These are phyloP conservation scores for Nakaseomyces bracarensis DNA, from an alignment of 1,139 yeast genomes.

Conservation along the genomic window DNA sequence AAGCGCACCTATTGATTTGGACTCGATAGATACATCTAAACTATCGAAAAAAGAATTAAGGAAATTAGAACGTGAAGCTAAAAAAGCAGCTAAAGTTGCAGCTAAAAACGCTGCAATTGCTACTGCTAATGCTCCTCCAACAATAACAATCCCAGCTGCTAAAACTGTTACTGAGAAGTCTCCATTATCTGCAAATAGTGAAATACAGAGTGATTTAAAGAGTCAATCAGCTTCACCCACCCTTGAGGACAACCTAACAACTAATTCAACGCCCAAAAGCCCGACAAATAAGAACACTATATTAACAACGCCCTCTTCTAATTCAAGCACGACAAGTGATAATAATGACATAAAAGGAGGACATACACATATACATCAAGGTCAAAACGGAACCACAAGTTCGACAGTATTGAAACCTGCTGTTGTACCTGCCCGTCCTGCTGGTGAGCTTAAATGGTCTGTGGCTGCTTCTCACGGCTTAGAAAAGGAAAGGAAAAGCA, in stretches of 20 bases:
- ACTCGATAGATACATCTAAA: constrained; percentile 21
- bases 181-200: constrained; percentile 11
- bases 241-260: neutral
- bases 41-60: constrained; percentile 32
- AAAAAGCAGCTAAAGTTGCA: constrained; percentile 28
- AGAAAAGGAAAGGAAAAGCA: constrained; percentile 21
- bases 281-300: neutral
- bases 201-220: constrained; percentile 3
- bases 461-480: constrained; percentile 50
- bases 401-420: constrained; percentile 55
- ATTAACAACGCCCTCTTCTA: constrained; percentile 6
- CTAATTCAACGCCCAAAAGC: constrained; percentile 2
- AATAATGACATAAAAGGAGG: constrained; percentile 4
- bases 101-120: constrained; percentile 25
- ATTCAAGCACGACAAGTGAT: constrained; percentile 12
- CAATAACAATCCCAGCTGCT: constrained; percentile 16
- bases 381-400: constrained; percentile 27
- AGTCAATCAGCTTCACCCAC: constrained; percentile 18
- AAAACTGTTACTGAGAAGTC: constrained; percentile 12
- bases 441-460: constrained; percentile 63
- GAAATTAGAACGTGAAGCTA: constrained; percentile 31
- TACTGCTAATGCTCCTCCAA: constrained; percentile 21
- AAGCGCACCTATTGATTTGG: constrained; percentile 7
- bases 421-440: constrained; percentile 54
- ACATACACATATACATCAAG: constrained; percentile 26